phyloP scores from a whole-genome alignment of 257 asterid species.

The Penstemon newberryi region DNA sequence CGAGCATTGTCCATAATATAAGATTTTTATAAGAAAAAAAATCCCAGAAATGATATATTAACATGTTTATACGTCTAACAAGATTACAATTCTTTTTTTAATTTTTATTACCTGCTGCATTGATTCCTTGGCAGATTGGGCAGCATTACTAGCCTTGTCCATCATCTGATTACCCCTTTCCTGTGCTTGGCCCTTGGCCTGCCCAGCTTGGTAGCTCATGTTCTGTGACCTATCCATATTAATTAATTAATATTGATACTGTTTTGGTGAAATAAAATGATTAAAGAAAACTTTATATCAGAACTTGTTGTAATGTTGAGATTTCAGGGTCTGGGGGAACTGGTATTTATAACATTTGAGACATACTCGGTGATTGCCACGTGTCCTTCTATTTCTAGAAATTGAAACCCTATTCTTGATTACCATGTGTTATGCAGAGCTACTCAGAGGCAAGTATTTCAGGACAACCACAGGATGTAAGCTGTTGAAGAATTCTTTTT shows the following conservation, averaged over 20 bases:
- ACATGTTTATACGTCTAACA: no score
- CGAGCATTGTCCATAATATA: no score
- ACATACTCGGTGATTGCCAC: neutral
- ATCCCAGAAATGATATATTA: no score
- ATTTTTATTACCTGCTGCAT: conserved; percentile 31
- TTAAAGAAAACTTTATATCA: neutral
- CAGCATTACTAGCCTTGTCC: conserved; percentile 35
- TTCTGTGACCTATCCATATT: conserved; percentile 15
- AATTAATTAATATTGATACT: neutral
- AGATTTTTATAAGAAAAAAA: no score
- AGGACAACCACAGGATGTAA: neutral
- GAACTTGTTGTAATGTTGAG: conserved; percentile 2
- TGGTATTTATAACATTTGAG: conserved; percentile 29
- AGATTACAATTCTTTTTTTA: no score
- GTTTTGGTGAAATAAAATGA: neutral
- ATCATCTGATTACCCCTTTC: conserved; percentile 40
- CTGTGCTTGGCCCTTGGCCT: conserved; percentile 37
- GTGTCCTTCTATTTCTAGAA: conserved; percentile 14
- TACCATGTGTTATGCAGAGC: neutral
- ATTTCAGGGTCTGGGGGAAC: neutral
- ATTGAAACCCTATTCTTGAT: no score
- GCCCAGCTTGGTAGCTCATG: conserved; percentile 33
- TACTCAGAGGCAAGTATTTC: neutral
- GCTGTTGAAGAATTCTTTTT: conserved; percentile 7
- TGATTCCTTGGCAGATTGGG: conserved; percentile 46